Evolutionary conservation across 345 rosid species (phyloP).

Genomic region (Eucalyptus pauciflora): DNA sequence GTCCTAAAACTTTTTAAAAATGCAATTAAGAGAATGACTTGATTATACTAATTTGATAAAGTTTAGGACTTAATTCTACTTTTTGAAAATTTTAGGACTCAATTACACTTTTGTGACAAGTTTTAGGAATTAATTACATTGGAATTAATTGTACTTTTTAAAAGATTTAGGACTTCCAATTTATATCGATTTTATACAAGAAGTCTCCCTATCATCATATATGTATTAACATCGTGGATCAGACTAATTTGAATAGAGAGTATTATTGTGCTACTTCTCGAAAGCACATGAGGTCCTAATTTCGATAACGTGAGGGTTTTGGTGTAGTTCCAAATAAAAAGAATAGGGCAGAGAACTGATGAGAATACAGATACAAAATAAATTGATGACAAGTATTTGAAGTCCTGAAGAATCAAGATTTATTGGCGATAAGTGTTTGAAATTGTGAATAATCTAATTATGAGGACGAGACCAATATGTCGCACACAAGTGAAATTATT

Average conservation of each 20-base stretch:
- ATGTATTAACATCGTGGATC: fast-evolving
- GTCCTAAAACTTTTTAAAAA: fast-evolving
- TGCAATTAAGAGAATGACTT: no score
- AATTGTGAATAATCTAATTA: neutral
- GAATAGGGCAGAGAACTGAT: neutral
- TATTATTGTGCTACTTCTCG: neutral
- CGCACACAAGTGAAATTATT: neutral
- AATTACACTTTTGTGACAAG: neutral
- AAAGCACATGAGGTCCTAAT: neutral
- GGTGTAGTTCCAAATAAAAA: neutral
- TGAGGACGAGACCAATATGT: neutral
- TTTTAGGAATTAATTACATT: neutral
- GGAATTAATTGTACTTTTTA: no score
- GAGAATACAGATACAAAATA: neutral
- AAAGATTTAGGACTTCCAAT: neutral
- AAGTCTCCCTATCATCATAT: neutral
- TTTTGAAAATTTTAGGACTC: neutral
- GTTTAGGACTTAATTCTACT: no score
- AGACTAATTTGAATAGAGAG: neutral
- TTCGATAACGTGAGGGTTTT: neutral
- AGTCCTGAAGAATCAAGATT: neutral
- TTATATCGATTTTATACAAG: no score
- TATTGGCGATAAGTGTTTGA: neutral
- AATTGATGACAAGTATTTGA: neutral
- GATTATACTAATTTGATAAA: no score